These are phyloP conservation scores for Amylocystis lapponica DNA, from an alignment of 768 basidiomycete genomes.

Conservation along the genomic window DNA sequence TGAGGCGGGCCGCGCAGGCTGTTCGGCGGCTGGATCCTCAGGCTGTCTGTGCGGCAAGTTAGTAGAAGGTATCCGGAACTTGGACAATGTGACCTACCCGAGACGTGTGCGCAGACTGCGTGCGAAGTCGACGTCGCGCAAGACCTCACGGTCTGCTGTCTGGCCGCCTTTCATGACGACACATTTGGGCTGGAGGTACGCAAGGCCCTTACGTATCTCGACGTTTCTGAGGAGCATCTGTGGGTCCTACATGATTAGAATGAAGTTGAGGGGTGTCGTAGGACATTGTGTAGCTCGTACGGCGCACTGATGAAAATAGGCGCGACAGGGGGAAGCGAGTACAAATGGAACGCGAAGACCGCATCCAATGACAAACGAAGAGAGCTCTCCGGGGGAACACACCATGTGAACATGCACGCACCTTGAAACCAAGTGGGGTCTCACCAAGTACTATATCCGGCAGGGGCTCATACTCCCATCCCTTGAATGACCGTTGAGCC, in stretches of 20 bases:
- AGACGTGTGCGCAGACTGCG: constrained; percentile 55
- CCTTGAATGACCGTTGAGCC: constrained; percentile 65
- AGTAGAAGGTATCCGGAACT: constrained; percentile 1
- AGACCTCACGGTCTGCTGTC: constrained; percentile 57
- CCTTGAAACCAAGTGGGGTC: constrained; percentile 83
- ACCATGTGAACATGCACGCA: constrained; percentile 21
- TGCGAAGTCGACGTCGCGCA: constrained; percentile 55
- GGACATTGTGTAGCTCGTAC: too few species aligned
- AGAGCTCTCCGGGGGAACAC: too few species aligned
- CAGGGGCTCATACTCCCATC: constrained; percentile 70
- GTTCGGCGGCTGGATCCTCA: constrained; percentile 6
- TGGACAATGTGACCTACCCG: constrained; percentile 43
- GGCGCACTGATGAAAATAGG: too few species aligned
- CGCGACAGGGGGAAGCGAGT: too few species aligned
- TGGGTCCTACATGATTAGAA: too few species aligned
- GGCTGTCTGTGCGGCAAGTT: constrained; percentile 2
- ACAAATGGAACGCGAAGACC: too few species aligned
- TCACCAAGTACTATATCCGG: constrained; percentile 63
- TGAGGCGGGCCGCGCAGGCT: constrained; percentile 1
- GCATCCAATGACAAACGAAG: too few species aligned
- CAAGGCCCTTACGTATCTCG: constrained; percentile 60
- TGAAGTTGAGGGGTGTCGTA: too few species aligned
- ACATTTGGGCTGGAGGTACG: constrained; percentile 69
- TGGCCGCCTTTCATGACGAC: constrained; percentile 55
- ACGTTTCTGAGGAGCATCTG: constrained; percentile 72